These are phyloP conservation scores for Lathyrus sativus DNA, from an alignment of 306 rosid genomes.

Conservation along the genomic window DNA sequence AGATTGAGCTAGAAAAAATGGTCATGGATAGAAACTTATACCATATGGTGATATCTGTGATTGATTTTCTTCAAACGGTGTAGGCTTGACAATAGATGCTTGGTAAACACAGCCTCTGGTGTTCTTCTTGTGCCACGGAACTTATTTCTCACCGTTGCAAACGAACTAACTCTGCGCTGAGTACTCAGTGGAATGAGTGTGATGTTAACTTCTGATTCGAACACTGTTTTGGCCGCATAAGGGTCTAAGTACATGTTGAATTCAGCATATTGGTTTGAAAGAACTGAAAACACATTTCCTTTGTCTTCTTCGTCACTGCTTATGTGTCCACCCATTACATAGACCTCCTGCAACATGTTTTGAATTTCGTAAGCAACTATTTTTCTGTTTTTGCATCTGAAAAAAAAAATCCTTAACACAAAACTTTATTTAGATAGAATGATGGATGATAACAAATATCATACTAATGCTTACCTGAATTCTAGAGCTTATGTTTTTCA, in stretches of 20 bases:
- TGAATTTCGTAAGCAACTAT: not conserved
- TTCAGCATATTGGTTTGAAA: conserved; percentile 74
- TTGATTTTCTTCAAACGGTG: conserved; percentile 49
- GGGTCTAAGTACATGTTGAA: conserved; percentile 91
- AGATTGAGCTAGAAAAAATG: conserved; percentile 12
- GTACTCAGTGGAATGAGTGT: conserved; percentile 69
- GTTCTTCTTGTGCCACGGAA: conserved; percentile 45
- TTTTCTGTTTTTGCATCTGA: not conserved
- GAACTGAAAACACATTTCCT: conserved; percentile 73
- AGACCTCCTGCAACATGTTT: conserved; percentile 64
- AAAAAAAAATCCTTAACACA: not conserved
- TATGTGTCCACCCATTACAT: conserved; percentile 83
- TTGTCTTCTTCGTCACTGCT: conserved; percentile 48
- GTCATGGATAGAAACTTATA: conserved; percentile 40
- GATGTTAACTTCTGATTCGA: conserved; percentile 61
- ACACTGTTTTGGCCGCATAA: conserved; percentile 72
- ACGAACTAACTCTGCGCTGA: conserved; percentile 59
- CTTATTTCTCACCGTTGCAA: conserved; percentile 42
- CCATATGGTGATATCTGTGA: conserved; percentile 70
- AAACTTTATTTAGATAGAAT: not conserved
- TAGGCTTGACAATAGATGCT: conserved; percentile 56
- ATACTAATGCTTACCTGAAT: conserved; percentile 57
- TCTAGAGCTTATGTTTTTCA: conserved; percentile 51
- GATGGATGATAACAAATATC: not conserved
- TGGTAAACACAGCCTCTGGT: conserved; percentile 62